These are phyloP conservation scores for Entomortierella beljakovae DNA, from an alignment of 192 early-diverging fungal genomes.

Conservation along the genomic window DNA sequence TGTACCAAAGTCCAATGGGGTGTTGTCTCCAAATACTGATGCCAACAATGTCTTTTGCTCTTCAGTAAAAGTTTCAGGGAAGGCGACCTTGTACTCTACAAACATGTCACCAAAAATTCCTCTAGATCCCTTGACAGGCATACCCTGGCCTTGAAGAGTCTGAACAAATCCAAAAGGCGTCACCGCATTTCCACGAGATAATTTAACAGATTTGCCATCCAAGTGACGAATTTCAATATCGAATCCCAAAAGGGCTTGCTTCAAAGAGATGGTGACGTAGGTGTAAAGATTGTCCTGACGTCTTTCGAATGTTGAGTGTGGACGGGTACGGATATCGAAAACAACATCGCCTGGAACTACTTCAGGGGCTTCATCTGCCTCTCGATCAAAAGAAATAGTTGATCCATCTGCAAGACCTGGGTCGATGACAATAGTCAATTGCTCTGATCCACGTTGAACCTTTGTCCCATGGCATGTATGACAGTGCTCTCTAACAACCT, in stretches of 20 bases:
- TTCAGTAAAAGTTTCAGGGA: constrained; percentile 66
- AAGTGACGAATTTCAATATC: constrained; percentile 79
- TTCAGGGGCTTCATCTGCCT: constrained; percentile 94
- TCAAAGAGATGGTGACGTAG: constrained; percentile 80
- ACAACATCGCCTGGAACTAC: constrained; percentile 87
- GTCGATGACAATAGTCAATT: constrained; percentile 83
- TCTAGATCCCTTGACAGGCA: constrained; percentile 77
- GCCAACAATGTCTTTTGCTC: constrained; percentile 26
- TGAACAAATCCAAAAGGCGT: constrained; percentile 84
- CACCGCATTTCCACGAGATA: constrained; percentile 64
- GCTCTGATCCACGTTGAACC: constrained; percentile 85
- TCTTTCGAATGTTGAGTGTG: constrained; percentile 81
- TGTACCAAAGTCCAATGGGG: constrained; percentile 17
- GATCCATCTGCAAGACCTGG: constrained; percentile 83
- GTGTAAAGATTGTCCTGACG: constrained; percentile 81
- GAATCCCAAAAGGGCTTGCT: constrained; percentile 87
- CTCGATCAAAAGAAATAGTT: constrained; percentile 79
- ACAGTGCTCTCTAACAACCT: constrained; percentile 84
- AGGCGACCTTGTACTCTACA: constrained; percentile 88
- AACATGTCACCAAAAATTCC: constrained; percentile 81
- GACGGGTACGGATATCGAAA: constrained; percentile 76
- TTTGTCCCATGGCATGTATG: constrained; percentile 86
- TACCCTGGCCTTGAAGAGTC: constrained; percentile 84
- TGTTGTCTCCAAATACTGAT: constrained; percentile 23
- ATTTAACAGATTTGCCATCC: constrained; percentile 79